phyloP scores from a whole-genome alignment of 2,329 filamentous ascomycete genomes.

The Coniochaeta pulveracea region DNA sequence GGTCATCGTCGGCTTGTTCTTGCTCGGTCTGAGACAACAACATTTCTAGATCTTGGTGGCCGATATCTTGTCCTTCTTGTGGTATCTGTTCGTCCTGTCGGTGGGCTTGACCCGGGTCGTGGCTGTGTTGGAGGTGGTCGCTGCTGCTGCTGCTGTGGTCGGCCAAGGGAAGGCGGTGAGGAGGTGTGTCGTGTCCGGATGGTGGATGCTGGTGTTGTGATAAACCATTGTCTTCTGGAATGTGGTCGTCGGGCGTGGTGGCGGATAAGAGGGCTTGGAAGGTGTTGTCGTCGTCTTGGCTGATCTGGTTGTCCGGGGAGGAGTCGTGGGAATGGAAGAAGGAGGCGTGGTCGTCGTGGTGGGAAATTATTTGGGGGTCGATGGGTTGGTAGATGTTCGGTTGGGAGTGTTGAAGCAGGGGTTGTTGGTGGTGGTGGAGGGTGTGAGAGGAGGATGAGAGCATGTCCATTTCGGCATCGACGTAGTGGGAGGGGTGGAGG shows the following conservation, averaged over 20 bases:
- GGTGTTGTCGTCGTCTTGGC: conserved; percentile 29
- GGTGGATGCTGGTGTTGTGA: too few species aligned
- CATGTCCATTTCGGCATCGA: conserved; percentile 37
- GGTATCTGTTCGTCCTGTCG: neutral
- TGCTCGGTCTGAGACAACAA: conserved; percentile 34
- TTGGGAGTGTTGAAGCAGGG: too few species aligned
- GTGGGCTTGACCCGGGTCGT: conserved; percentile 6
- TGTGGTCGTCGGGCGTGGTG: conserved; percentile 16
- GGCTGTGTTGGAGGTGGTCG: conserved; percentile 7
- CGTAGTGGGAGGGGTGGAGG: conserved; percentile 22
- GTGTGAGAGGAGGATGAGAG: conserved; percentile 19
- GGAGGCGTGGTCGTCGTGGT: conserved; percentile 14
- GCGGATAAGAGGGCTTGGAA: conserved; percentile 44
- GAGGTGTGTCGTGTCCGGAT: too few species aligned
- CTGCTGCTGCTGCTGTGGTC: conserved; percentile 3
- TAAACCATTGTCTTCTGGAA: too few species aligned
- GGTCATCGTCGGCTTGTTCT: conserved; percentile 24
- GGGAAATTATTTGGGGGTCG: conserved; percentile 45
- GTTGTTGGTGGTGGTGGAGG: conserved; percentile 16
- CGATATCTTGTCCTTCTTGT: conserved; percentile 16
- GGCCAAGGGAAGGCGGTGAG: too few species aligned
- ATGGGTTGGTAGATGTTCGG: conserved; percentile 46
- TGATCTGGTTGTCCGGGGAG: conserved; percentile 17
- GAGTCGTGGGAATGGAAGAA: too few species aligned
- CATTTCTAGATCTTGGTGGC: conserved; percentile 40